Evolutionary conservation across 441 rosid genomes (phyloP), one percentile per base, ranked within the genome.

Genomic region (Hura crepitans): DNA sequence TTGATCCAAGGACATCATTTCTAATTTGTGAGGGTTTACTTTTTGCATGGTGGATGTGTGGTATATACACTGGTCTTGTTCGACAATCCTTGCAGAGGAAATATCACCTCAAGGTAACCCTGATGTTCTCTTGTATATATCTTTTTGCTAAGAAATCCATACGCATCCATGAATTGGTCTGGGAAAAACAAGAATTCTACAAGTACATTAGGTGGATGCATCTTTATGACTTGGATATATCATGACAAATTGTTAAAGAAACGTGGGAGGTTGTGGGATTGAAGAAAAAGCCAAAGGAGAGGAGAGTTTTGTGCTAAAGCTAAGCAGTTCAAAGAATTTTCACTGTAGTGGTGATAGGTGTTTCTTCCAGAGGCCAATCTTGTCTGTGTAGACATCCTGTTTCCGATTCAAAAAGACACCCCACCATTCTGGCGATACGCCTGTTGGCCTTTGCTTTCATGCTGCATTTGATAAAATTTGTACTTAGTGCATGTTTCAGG

Each of bases 41-140:
- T 68, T 94, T 94, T 70, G 85, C 96, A 61, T 94, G 97, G 98
- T 90, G 97, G 98, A 85, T 94, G 83, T 91, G 97, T 77, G 97
- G 97, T 57, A 89, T 91, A 72, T 94, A 91, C 69, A 91, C 90
- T 47, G 97, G 98, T 60, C 78, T 91, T 69, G 74, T 84, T 72
- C 87, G 97, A 10, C 96, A 91, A 73, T 84, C 92, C 50, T 77
- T 94, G 47, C 96, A 92, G 75, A 91, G 81, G 78, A 89, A 86
- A 53, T 90, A 94, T 79, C 97, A 90, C 71, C 97, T 92, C 72
- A 92, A 87, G 97, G 99, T 85, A 83, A 53, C 30, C 30, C 30
- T 50, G 58, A 39, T 35, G 50, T 46, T 46, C 37, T 39, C 43
- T 51, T 43, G 39, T 3, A 18, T 33, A 37, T 43, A 37, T n/a